These are phyloP conservation scores for Chlorella sp. DNA, from an alignment of 139 green algal species.

Conservation along the genomic window DNA sequence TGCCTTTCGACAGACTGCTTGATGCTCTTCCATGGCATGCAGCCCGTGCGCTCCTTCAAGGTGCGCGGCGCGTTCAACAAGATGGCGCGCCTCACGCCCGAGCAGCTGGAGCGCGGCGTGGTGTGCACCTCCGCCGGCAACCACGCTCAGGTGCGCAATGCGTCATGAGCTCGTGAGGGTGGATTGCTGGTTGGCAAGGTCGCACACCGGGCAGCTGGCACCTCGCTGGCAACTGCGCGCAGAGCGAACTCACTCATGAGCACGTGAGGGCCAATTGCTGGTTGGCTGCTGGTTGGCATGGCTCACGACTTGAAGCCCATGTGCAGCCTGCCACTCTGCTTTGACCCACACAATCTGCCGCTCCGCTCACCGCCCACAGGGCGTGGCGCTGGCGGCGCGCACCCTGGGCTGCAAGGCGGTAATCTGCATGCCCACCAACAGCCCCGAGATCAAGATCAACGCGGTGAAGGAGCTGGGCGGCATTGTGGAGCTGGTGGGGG, in stretches of 20 bases:
- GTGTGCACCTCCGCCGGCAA: slow-evolving; percentile 95
- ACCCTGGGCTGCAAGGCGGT: slow-evolving; percentile 75
- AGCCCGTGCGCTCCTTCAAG: slow-evolving; percentile 97
- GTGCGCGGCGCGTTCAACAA: slow-evolving; percentile 92
- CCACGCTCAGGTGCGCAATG: slow-evolving; percentile 78
- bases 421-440: slow-evolving; percentile 94
- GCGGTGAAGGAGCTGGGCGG: slow-evolving; percentile 86
- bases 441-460: slow-evolving; percentile 82
- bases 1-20: background rate
- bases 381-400: slow-evolving; percentile 86
- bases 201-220: too few species aligned
- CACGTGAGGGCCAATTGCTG: too few species aligned
- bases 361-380: slow-evolving; percentile 51
- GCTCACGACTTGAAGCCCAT: too few species aligned
- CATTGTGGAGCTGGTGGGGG: slow-evolving; percentile 91
- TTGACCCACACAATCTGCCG: background rate
- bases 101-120: slow-evolving; percentile 81
- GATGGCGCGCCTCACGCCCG: slow-evolving; percentile 81
- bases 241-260: too few species aligned
- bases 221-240: too few species aligned
- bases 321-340: background rate
- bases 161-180: too few species aligned
- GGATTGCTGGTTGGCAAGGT: too few species aligned
- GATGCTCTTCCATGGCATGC: slow-evolving; percentile 24
- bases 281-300: too few species aligned